These are phyloP conservation scores for Curvularia spicifera DNA, from an alignment of 2,329 filamentous ascomycete species.

Conservation along the genomic window DNA sequence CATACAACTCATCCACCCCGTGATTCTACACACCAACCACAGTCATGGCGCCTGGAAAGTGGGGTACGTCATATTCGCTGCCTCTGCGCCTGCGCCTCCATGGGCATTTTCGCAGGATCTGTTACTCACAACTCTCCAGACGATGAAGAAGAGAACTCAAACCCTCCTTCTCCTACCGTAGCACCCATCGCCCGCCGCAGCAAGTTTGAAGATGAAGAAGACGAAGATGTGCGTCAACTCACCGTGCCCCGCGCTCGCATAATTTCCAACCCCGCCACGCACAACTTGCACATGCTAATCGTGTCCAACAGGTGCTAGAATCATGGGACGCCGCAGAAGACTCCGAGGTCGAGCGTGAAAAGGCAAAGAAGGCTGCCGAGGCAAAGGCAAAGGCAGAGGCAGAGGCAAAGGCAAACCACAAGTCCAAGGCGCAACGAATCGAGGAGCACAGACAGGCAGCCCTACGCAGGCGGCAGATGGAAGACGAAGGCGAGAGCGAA, in stretches of 20 bases:
- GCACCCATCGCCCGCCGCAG: conserved; percentile 58
- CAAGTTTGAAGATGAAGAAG: conserved; percentile 94
- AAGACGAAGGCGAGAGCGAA: conserved; percentile 64
- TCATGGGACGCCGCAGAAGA: conserved; percentile 98
- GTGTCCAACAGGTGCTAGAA: conserved; percentile 74
- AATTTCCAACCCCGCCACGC: conserved; percentile 25
- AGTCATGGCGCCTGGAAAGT: conserved; percentile 50
- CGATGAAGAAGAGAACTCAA: conserved; percentile 64
- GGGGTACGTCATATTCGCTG: conserved; percentile 50
- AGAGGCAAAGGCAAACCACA: conserved; percentile 87
- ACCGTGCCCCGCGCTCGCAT: conserved; percentile 23
- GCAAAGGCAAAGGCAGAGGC: conserved; percentile 89
- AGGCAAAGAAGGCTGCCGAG: conserved; percentile 84
- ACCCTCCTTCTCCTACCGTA: conserved; percentile 57
- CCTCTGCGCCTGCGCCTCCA: conserved; percentile 27
- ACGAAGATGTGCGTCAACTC: conserved; percentile 70
- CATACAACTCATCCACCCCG: conserved; percentile 4
- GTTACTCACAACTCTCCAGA: conserved; percentile 44
- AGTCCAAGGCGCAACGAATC: conserved; percentile 84
- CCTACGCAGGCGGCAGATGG: conserved; percentile 64
- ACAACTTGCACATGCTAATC: conserved; percentile 27
- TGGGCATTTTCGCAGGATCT: conserved; percentile 1
- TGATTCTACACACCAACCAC: conserved; percentile 21
- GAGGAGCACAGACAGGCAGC: conserved; percentile 72
- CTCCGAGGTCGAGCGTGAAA: conserved; percentile 95